A percentile compares a stretch with the other conserved stretches of the same genome.
Evolutionary conservation across 2,329 filamentous ascomycete species (phyloP).

Genomic region (Gnomoniopsis sp.): DNA sequence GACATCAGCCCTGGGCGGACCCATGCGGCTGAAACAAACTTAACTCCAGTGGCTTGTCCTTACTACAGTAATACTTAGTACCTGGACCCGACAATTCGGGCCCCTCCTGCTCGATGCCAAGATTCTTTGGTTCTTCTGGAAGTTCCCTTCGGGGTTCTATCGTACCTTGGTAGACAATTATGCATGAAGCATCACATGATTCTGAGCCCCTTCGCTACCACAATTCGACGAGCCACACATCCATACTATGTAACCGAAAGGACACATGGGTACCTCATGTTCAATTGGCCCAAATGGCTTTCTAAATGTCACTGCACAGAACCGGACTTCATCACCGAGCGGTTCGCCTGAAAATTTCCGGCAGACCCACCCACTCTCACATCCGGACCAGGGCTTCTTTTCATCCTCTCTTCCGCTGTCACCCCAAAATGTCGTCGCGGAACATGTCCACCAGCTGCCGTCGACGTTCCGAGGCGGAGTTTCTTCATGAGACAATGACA

Average conservation of each 20-base stretch:
- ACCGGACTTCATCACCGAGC: not conserved
- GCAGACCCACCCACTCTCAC: not conserved
- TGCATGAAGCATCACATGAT: not conserved
- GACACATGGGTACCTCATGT: not conserved
- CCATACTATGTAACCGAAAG: not conserved
- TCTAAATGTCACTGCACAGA: not conserved
- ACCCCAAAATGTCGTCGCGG: no score
- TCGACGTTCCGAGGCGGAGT: no score
- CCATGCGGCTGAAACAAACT: constrained; percentile 8
- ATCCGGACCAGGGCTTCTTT: no score
- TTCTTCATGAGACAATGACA: not conserved
- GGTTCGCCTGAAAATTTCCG: not conserved
- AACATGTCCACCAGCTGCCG: no score
- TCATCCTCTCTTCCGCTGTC: no score
- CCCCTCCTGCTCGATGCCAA: not conserved
- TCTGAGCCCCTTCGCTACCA: not conserved
- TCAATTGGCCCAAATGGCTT: no score
- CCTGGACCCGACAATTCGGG: not conserved
- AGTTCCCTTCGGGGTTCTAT: not conserved
- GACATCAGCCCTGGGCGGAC: not conserved
- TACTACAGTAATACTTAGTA: not conserved
- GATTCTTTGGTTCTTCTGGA: not conserved
- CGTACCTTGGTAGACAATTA: no score
- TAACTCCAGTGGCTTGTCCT: not conserved
- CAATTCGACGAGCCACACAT: not conserved